A percentile compares a stretch with the other conserved stretches of the same genome.
Evolutionary conservation across 345 rosid species (phyloP).

Genomic region (Turritis glabra): DNA sequence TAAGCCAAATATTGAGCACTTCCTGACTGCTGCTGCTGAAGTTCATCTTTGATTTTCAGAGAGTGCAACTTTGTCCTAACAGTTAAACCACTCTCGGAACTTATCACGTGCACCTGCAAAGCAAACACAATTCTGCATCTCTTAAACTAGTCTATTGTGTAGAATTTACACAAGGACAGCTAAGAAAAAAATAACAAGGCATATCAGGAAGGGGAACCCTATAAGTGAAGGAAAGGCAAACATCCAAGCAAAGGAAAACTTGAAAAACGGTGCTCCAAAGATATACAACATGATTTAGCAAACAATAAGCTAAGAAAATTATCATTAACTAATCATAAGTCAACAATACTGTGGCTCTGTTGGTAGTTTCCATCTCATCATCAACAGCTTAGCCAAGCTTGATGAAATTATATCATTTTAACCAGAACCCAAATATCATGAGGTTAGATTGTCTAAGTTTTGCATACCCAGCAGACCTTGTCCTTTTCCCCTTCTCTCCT

Average conservation of each 20-base stretch:
- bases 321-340: slow-evolving; percentile 12
- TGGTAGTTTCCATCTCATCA: slow-evolving; percentile 5
- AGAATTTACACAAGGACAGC: slow-evolving; percentile 1
- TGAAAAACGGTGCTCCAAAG: not conserved
- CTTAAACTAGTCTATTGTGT: slow-evolving; percentile 21
- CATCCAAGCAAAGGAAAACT: slow-evolving; percentile 15
- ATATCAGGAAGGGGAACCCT: slow-evolving; percentile 16
- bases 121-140: slow-evolving; percentile 25
- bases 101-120: slow-evolving; percentile 72
- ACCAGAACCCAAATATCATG: slow-evolving; percentile 18
- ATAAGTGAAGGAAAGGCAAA: slow-evolving; percentile 15
- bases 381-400: slow-evolving; percentile 17
- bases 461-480: slow-evolving; percentile 12
- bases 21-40: slow-evolving; percentile 62
- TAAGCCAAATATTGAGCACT: slow-evolving; percentile 66
- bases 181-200: not conserved
- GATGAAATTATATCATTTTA: slow-evolving; percentile 11
- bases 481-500: slow-evolving; percentile 9
- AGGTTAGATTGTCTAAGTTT: slow-evolving; percentile 14
- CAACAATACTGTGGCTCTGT: slow-evolving; percentile 1
- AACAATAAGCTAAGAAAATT: slow-evolving; percentile 11
- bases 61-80: slow-evolving; percentile 89
- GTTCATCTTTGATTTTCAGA: slow-evolving; percentile 88
- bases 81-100: slow-evolving; percentile 64
- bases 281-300: slow-evolving; percentile 17